phyloP scores from a whole-genome alignment of 768 basidiomycete species.

The Tylopilus plumbeoviolaceoides region DNA sequence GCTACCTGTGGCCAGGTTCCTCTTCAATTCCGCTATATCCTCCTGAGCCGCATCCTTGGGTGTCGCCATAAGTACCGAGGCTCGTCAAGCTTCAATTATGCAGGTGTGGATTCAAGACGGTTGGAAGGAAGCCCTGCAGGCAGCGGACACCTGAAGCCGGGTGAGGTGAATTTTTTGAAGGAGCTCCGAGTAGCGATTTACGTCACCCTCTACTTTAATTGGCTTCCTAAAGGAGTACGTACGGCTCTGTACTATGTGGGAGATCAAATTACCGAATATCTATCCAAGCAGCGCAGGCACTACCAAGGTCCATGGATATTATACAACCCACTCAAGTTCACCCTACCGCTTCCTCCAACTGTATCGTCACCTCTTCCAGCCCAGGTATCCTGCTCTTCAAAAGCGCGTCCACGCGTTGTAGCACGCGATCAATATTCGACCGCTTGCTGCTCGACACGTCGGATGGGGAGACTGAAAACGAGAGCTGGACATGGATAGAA shows the following conservation, averaged over 20 bases:
- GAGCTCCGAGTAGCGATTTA: background rate
- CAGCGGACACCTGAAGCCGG: background rate
- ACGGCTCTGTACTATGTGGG: background rate
- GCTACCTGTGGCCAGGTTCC: slow-evolving; percentile 41
- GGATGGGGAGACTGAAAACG: slow-evolving; percentile 47
- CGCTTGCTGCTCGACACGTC: slow-evolving; percentile 34
- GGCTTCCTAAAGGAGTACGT: background rate
- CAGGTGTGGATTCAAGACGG: background rate
- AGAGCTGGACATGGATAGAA: slow-evolving; percentile 88
- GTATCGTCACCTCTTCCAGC: slow-evolving; percentile 86
- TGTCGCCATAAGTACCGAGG: slow-evolving; percentile 11
- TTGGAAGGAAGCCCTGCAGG: background rate
- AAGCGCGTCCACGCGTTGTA: slow-evolving; percentile 69
- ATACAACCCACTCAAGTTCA: background rate
- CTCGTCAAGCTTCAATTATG: background rate
- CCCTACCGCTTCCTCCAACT: slow-evolving; percentile 51
- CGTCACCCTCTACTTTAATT: background rate
- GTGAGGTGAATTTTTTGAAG: too few species aligned
- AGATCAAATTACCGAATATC: slow-evolving; percentile 4
- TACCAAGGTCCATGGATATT: slow-evolving; percentile 6
- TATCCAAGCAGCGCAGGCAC: slow-evolving; percentile 8
- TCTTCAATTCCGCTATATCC: slow-evolving; percentile 51
- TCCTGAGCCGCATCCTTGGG: slow-evolving; percentile 24
- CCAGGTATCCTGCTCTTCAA: slow-evolving; percentile 73
- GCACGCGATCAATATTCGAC: slow-evolving; percentile 52